These are phyloP conservation scores for Coemansia sp. DNA, from an alignment of 192 early-diverging fungal genomes.

Conservation along the genomic window DNA sequence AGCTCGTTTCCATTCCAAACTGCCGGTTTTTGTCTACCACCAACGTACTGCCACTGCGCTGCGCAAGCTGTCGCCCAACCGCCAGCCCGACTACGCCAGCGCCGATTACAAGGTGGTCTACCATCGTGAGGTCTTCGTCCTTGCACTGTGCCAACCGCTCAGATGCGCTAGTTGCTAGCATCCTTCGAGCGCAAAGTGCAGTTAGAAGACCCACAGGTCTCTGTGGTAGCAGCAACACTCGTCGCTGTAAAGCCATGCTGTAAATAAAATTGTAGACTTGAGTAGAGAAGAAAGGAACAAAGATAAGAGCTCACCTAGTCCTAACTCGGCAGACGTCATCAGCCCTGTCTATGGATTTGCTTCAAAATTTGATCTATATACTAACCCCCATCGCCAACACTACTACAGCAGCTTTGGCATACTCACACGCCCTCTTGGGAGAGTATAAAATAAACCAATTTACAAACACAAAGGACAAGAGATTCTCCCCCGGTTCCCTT, in stretches of 20 bases:
- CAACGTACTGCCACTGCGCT: constrained; percentile 50
- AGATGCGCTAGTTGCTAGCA: constrained; percentile 12
- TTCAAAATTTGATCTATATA: too few relatives aligned
- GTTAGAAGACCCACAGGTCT: background rate
- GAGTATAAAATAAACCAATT: too few relatives aligned
- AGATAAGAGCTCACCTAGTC: constrained; percentile 3
- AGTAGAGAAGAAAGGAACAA: background rate
- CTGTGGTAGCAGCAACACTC: background rate
- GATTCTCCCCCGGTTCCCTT: too few relatives aligned
- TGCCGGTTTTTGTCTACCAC: constrained; percentile 68
- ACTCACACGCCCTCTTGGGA: too few relatives aligned
- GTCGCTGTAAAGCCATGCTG: background rate
- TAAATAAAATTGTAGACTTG: background rate
- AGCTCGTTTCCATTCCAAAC: constrained; percentile 75
- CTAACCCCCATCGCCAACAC: too few relatives aligned
- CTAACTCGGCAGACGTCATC: background rate
- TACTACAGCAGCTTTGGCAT: too few relatives aligned
- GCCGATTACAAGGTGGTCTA: constrained; percentile 77
- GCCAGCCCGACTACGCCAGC: constrained; percentile 82
- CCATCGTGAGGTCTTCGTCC: constrained; percentile 33
- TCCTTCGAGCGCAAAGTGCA: background rate
- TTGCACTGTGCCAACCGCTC: constrained; percentile 18
- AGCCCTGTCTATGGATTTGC: background rate
- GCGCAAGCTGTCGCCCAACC: constrained; percentile 64
- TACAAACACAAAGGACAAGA: too few relatives aligned